Base-by-base conservation (phyloP, 805 yeast species). In the Naumovozyma castellii region DNA sequence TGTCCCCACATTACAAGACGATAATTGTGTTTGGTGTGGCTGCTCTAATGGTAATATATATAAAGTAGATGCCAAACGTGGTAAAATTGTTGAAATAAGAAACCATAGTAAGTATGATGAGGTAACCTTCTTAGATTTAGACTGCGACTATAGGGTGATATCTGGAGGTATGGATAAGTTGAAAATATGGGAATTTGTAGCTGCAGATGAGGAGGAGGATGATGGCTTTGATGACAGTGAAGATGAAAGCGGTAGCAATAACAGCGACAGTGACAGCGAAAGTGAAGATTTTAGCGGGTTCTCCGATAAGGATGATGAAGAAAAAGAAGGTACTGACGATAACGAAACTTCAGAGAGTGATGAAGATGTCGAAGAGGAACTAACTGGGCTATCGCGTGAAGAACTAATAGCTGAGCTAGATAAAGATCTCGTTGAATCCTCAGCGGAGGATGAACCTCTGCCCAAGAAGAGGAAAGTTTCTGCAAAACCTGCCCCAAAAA, bases 121-220 rank as follows among this genome's bases (percentile, higher is more conserved):
- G 47, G 90, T 86, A 2, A 71, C 75, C 0, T 69, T 72, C 34
- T 64, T 90, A 46, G 97, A 87, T 54, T 66, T 85, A 39, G 98
- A 90, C 58, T 76, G 57, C 47, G 82, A 81, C 41, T 92, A 86
- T 54, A 72, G 95, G 43, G 64, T 87, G 39, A 75, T 84, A 3
- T 78, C 84, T 57, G 86, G 82, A 4, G 92, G 95, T 16, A 81
- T 88, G 87, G 90, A 84, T 35, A 68, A 71, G 19, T 65, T 90
- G 42, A 81, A 79, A 50, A 66, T 90, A 4, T 90, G 97, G 97
- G 67, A 72, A 9, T 64, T 60, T 20, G 50, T 53, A 1, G 61
- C 49, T 0, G 65, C 54, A 2, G 66, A 54, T 1, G 65, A 51
- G 5, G 64, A 54, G 2, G 46, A 36, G 6, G 48, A 36, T 8